Base-by-base conservation (phyloP, 192 early-diverging fungal species). In the Rhizophlyctis rosea region DNA sequence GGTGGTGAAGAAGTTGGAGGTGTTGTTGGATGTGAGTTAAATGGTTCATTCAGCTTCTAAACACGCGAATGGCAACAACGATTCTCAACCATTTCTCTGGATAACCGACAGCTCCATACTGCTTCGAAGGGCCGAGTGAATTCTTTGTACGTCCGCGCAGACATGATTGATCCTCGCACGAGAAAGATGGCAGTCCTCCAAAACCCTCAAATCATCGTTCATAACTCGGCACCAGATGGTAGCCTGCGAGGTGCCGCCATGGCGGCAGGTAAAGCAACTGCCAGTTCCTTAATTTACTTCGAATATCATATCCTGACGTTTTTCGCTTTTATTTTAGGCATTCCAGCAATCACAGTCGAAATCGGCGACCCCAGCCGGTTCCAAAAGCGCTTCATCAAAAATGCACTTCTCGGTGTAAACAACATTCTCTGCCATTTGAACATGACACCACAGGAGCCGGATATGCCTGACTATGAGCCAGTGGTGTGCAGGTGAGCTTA, bases 311-410 rank as follows among this genome's bases (percentile, higher is more conserved):
- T 47, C 9, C 39, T 47, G 39, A 47, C 39, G 18, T 47, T n/a
- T n/a, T 9, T 13, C 18, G 39, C 9, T 47, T 9, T 13, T 47
- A 13, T n/a, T 47, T 9, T n/a, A 47, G 51, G 86, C 23, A 85
- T 90, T 23, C 76, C 78, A 4, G 86, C 88, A 4, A 88, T 90
- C 35, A 89, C 87, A 1, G 87, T 90, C 24, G 88, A 90, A 63
- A 88, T 90, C 60, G 88, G 88, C 31, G 81, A 90, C 48, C 88
- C 88, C n/a, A 79, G 82, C 25, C 63, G 74, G 34, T 88, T 90
- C 75, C 86, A 90, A 51, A 86, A 87, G 56, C 73, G 76, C 48
- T 90, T 81, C 75, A n/a, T n/a, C n/a, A n/a, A n/a, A n/a, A n/a
- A n/a, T n/a, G n/a, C n/a, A n/a, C n/a, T n/a, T n/a, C n/a, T n/a